phyloP scores from a whole-genome alignment of 2,329 filamentous ascomycete genomes.

The Aspergillus melleus region DNA sequence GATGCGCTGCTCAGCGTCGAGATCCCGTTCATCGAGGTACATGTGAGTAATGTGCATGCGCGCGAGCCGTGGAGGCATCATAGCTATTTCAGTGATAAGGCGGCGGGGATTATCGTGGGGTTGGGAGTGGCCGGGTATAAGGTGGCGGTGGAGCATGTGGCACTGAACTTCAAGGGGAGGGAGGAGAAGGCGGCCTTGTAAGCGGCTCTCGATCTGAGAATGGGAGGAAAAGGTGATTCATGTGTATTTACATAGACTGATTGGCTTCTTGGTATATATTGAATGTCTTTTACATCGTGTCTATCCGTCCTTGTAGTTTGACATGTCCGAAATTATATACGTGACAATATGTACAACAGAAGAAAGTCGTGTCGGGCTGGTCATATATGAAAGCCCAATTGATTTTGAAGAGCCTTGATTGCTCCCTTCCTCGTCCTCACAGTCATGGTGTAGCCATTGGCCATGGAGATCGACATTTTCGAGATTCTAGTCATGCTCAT shows the following conservation, averaged over 20 bases:
- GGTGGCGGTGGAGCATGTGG: conserved; percentile 58
- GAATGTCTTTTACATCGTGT: background rate
- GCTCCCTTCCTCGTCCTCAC: background rate
- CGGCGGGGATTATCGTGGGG: conserved; percentile 70
- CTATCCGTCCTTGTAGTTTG: background rate
- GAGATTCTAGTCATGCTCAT: conserved; percentile 3
- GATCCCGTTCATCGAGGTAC: conserved; percentile 76
- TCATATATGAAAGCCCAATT: background rate
- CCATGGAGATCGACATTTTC: no score
- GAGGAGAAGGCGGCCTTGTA: conserved; percentile 27
- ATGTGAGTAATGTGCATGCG: conserved; percentile 72
- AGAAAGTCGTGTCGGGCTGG: background rate
- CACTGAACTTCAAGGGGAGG: conserved; percentile 35
- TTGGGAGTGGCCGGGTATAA: conserved; percentile 64
- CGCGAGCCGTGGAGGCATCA: conserved; percentile 68
- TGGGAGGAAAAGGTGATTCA: background rate
- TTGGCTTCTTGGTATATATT: background rate
- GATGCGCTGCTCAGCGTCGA: conserved; percentile 69
- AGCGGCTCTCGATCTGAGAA: background rate
- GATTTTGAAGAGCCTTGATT: background rate
- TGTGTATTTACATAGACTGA: background rate
- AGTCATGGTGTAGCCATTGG: no score
- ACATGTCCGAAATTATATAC: conserved; percentile 7
- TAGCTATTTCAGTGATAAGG: conserved; percentile 75
- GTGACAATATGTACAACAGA: conserved; percentile 9